Conservation (phyloP, 495 filamentous ascomycete species). For the Cercophora samala region DNA sequence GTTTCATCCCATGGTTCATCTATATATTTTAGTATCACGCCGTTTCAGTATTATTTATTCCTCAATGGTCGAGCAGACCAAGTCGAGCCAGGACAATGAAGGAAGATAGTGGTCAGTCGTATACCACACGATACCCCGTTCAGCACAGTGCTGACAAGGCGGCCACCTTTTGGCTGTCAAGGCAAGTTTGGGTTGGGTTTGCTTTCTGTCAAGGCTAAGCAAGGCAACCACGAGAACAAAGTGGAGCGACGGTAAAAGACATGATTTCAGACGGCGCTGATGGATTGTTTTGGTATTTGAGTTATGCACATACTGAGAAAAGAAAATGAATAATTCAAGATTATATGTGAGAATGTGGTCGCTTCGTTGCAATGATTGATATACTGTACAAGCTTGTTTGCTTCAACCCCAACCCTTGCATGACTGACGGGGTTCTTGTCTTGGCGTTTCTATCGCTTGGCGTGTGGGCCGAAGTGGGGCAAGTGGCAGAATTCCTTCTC, state of each 20-base stretch:
- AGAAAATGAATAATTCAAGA: neutral
- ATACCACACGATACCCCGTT: neutral
- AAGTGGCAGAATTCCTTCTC: conserved; percentile 35
- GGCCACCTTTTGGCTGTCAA: neutral
- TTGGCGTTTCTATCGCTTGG: neutral
- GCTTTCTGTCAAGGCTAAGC: neutral
- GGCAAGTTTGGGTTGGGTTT: neutral
- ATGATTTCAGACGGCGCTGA: conserved; percentile 2
- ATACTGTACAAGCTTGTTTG: neutral
- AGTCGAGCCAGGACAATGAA: neutral
- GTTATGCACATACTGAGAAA: neutral
- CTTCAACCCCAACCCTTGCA: neutral
- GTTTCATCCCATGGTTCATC: neutral
- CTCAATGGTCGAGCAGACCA: neutral
- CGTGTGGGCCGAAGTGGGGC: conserved; percentile 15
- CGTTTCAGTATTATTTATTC: neutral
- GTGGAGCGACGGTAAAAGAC: neutral
- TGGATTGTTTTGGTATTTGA: neutral
- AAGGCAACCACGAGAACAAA: neutral
- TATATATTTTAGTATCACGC: neutral
- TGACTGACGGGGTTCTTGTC: neutral
- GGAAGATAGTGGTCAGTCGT: neutral
- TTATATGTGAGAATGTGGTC: neutral
- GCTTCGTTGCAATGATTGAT: too few relatives aligned
- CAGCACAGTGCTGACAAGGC: neutral